phyloP scores from a whole-genome alignment of 345 rosid genomes.

The Eutrema japonicum region DNA sequence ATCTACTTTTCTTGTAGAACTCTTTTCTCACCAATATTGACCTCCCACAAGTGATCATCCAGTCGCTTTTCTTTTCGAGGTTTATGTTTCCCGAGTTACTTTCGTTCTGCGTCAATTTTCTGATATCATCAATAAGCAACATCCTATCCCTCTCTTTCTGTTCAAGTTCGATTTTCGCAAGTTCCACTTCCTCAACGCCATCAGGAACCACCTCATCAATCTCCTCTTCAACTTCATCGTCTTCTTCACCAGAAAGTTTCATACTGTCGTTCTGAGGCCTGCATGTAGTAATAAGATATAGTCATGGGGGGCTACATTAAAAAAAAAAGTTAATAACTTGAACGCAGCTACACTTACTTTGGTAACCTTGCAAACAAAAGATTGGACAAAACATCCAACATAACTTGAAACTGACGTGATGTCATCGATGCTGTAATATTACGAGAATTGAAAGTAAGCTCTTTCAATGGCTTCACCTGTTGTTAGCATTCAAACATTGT shows the following conservation, averaged over 20 bases:
- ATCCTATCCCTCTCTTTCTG: slow-evolving; percentile 69
- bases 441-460: slow-evolving; percentile 79
- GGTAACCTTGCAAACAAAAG: slow-evolving; percentile 87
- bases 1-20: background rate
- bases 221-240: slow-evolving; percentile 89
- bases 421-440: slow-evolving; percentile 89
- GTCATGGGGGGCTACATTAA: background rate
- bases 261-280: slow-evolving; percentile 88
- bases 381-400: slow-evolving; percentile 86
- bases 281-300: slow-evolving; percentile 27
- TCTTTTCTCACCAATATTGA: slow-evolving; percentile 46
- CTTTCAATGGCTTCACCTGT: slow-evolving; percentile 90
- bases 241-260: slow-evolving; percentile 83
- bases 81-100: slow-evolving; percentile 60
- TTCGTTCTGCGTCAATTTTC: slow-evolving; percentile 59
- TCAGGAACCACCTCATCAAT: slow-evolving; percentile 96
- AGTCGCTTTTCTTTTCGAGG: slow-evolving; percentile 46
- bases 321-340: slow-evolving; percentile 5
- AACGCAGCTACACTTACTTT: slow-evolving; percentile 58
- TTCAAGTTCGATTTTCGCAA: slow-evolving; percentile 83
- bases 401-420: slow-evolving; percentile 91
- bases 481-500: slow-evolving; percentile 21
- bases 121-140: slow-evolving; percentile 70
- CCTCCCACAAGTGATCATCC: slow-evolving; percentile 55
- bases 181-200: slow-evolving; percentile 95